Base-by-base conservation (phyloP, 2,329 filamentous ascomycete genomes). In the Scedosporium aurantiacum region DNA sequence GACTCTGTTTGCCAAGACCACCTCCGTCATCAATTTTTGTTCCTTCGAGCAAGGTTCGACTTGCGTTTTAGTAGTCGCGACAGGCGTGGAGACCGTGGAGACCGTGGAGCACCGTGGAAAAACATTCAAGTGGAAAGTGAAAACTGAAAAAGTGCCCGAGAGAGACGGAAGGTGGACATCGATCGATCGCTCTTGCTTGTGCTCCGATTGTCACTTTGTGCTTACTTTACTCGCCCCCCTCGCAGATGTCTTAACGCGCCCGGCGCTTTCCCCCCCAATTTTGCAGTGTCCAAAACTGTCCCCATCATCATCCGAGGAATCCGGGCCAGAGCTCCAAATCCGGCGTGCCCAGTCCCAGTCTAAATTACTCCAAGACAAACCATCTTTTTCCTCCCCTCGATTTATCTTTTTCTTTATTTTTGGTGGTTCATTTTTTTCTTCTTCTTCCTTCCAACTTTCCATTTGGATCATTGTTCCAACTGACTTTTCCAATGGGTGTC, bases 221-320 rank as follows among this genome's bases (percentile, higher is more conserved):
- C 32, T 37, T 4, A 12, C 32, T 37, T 8, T n/a, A n/a, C n/a
- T n/a, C n/a, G n/a, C 7, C 6, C 2, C n/a, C 25, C 47, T 54
- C 23, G 50, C 18, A 54, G 50, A 54, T 54, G 47, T 52, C 23
- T 54, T 25, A 54, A 54, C 18, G 23, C 50, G 50, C 18, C 18
- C 4, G 18, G 4, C 4, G 5, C 8, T 54, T 23, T 21, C 23
- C 23, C 3, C 21, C 50, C 50, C 50, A 37, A 37, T 37, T 37
- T 37, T 37, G 32, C 32, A 8, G 32, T 37, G 32, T 37, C 32
- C 32, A 37, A 37, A 37, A 37, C 32, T 37, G 45, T 50, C 21
- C 45, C n/a, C 45, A 50, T 27, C 54, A 57, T 37, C 54, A 57
- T 57, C 54, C 54, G 54, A 57, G 54, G 54, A 57, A 32, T 57